These are phyloP conservation scores for Petunia secreta DNA, from an alignment of 257 asterid species.

Conservation along the genomic window DNA sequence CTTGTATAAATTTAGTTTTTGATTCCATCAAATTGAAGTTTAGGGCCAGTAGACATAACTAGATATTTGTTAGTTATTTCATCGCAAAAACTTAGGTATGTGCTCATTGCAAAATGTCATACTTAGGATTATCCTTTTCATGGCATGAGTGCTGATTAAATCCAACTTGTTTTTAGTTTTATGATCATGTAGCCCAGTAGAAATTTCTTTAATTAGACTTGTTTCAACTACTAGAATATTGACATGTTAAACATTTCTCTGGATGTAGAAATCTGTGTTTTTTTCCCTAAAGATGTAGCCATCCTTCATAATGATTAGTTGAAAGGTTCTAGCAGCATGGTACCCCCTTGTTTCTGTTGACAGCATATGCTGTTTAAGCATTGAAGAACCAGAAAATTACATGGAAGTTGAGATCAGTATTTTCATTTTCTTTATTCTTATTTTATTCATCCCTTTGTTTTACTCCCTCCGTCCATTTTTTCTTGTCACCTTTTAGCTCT, in stretches of 20 bases:
- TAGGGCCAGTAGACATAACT: neutral
- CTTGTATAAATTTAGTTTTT: neutral
- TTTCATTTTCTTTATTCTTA: neutral
- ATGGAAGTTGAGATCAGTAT: neutral
- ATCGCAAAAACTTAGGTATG: neutral
- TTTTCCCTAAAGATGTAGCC: neutral
- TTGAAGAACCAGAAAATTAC: neutral
- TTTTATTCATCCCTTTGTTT: neutral
- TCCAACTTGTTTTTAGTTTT: neutral
- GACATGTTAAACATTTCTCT: neutral
- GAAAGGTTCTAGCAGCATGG: neutral
- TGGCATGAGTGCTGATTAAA: neutral
- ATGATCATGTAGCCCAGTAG: neutral
- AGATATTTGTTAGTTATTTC: neutral
- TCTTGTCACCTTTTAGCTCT: no score
- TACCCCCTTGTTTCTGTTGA: neutral
- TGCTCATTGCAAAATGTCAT: neutral
- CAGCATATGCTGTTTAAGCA: neutral
- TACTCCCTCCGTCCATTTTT: no score
- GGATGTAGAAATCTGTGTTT: neutral
- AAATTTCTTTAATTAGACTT: neutral
- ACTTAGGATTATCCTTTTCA: neutral
- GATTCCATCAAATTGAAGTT: conserved; percentile 1
- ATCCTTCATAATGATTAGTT: neutral
- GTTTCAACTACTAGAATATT: neutral